Conservation (phyloP, 371 early-diverging fungal species). For the Mortierella sp. region DNA sequence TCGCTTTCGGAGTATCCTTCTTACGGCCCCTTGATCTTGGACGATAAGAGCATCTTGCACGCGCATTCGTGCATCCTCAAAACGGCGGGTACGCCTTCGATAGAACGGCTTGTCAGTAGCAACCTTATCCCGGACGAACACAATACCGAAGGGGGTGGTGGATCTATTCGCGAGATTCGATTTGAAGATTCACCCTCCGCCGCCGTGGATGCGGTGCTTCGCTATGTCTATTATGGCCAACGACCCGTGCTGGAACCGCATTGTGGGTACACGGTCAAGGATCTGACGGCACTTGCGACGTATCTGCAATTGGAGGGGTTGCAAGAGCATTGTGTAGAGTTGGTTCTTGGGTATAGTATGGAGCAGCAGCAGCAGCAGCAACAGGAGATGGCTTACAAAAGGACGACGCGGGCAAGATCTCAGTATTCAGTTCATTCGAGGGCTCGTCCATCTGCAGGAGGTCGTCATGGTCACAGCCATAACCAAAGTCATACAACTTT, state of each 20-base stretch:
- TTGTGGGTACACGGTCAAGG: conserved; percentile 40
- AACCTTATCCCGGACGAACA: neutral
- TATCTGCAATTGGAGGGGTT: conserved; percentile 25
- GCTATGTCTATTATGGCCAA: conserved; percentile 31
- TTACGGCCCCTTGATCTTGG: neutral
- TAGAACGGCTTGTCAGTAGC: conserved; percentile 9
- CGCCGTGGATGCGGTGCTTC: conserved; percentile 31
- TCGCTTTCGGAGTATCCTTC: too few species aligned
- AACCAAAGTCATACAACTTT: neutral
- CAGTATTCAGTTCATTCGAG: too few species aligned
- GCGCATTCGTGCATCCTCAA: conserved; percentile 38
- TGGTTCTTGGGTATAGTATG: conserved; percentile 20
- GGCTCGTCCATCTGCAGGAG: neutral
- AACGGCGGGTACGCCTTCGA: conserved; percentile 8
- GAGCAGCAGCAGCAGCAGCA: neutral
- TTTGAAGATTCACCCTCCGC: conserved; percentile 34
- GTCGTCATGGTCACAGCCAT: neutral
- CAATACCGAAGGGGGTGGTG: neutral
- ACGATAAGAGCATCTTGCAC: neutral
- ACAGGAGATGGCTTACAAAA: neutral
- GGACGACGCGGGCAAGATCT: too few species aligned
- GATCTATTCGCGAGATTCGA: conserved; percentile 26
- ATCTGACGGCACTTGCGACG: conserved; percentile 31
- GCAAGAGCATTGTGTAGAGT: conserved; percentile 31
- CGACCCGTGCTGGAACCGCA: conserved; percentile 13